Conservation (phyloP, 371 early-diverging fungal genomes). For the Lichtheimia ramosa region DNA sequence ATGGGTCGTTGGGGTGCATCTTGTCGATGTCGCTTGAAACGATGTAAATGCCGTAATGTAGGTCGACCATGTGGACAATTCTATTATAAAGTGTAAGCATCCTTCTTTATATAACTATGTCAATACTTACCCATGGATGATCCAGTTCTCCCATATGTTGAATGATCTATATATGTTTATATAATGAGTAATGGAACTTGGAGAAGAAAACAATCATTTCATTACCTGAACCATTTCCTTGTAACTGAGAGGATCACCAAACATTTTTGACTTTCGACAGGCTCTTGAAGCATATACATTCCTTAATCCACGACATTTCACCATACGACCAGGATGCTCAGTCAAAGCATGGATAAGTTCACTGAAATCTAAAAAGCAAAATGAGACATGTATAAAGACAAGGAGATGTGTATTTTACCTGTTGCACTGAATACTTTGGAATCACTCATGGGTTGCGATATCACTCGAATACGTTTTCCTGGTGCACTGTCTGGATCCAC, state of each 20-base stretch:
- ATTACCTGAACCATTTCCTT: conserved; percentile 67
- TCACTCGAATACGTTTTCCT: conserved; percentile 60
- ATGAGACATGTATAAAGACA: conserved; percentile 10
- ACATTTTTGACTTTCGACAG: conserved; percentile 76
- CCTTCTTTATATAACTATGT: background rate
- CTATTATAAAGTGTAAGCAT: conserved; percentile 29
- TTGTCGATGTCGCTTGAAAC: background rate
- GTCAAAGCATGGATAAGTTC: conserved; percentile 62
- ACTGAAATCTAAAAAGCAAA: conserved; percentile 56
- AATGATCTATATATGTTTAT: conserved; percentile 58
- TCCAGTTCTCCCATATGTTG: conserved; percentile 77
- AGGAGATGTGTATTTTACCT: conserved; percentile 15
- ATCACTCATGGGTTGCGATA: conserved; percentile 69
- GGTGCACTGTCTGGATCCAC: conserved; percentile 59
- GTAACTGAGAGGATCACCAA: conserved; percentile 73
- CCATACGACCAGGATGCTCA: conserved; percentile 52
- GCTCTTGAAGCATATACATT: conserved; percentile 78
- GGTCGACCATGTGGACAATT: conserved; percentile 99
- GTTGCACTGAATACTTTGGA: conserved; percentile 60
- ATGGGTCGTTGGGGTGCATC: background rate
- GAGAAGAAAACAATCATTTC: background rate
- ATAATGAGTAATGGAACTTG: background rate
- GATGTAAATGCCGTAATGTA: conserved; percentile 82
- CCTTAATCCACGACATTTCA: conserved; percentile 64
- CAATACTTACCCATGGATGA: conserved; percentile 80